Evolutionary conservation across 2,329 filamentous ascomycete species (phyloP), one percentile per base, ranked within the genome.

Genomic region (Hypoxylon sp.): DNA sequence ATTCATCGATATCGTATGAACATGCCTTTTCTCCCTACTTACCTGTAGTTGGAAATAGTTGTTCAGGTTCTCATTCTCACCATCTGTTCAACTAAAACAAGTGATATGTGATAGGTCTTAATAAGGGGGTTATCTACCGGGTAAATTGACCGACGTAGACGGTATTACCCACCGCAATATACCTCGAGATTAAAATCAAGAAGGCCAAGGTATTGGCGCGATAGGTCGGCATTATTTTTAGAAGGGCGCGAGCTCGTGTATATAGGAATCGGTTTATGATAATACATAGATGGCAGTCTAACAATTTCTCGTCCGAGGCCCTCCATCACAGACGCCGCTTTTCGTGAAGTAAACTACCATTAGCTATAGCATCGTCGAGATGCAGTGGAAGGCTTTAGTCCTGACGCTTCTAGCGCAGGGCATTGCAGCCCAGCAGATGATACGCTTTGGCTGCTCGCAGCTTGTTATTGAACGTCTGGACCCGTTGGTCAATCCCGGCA

Each of bases 341-440:
- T 32, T 45, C 17, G 41, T 58, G n/a, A 45, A 53, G 17, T 58
- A 23, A 28, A 23, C 23, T 23, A 5, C 23, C 5, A 5, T 28
- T 19, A 49, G 49, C 23, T 25, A 57, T 25, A 34, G 43, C 19
- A 36, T 19, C 34, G 10, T 30, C 57, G 71, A 62, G 53, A 75
- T 75, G 74, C 64, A 72, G 46, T 72, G 68, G 74, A 69, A 57
- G 41, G 23, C 59, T 17, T 45, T 73, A 25, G 51, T 66, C 28
- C 58, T 65, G 1, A 60, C 63, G 64, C 73, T 75, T 7, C 58
- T 73, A 10, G 70, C 71, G 65, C 69, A 69, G 21, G 48, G 23
- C 13, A 50, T 57, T 28, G 56, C 48, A 5, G 66, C 71, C 9
- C 74, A 75, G 79, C 81, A 65, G 77, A 83, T 70, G 76, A 75